A percentile compares a stretch with the other conserved stretches of the same genome.
These are phyloP conservation scores for Crithidia brevicula DNA, from an alignment of 208 protist species.

Conservation along the genomic window DNA sequence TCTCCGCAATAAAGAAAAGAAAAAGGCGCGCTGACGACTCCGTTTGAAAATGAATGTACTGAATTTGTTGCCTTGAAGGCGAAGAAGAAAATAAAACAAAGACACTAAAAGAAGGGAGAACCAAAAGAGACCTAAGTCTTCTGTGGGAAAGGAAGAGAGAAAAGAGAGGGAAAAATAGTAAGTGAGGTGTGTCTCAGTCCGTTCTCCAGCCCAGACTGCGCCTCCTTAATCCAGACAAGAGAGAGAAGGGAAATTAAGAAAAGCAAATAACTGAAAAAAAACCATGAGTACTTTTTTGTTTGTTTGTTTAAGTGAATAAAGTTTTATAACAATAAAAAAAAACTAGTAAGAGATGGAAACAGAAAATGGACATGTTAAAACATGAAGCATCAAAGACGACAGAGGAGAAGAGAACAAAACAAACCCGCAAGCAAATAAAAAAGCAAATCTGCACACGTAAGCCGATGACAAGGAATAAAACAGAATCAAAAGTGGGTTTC, in stretches of 20 bases:
- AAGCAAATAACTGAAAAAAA: not conserved
- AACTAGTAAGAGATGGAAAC: conserved; percentile 9
- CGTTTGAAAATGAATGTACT: no score
- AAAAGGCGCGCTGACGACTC: no score
- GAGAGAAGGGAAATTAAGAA: conserved; percentile 8
- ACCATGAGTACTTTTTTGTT: not conserved
- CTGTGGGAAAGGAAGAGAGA: not conserved
- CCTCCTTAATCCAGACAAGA: conserved; percentile 14
- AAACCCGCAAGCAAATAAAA: conserved; percentile 7
- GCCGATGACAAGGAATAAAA: not conserved
- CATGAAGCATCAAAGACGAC: not conserved
- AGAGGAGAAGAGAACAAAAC: conserved; percentile 6
- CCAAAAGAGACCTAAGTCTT: no score
- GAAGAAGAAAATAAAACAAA: no score
- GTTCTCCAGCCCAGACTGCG: not conserved
- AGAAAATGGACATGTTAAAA: not conserved
- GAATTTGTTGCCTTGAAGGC: no score
- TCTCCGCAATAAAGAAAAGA: no score
- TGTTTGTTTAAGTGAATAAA: not conserved
- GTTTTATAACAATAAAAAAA: conserved; percentile 5
- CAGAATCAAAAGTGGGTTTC: no score
- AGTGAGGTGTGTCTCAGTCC: not conserved
- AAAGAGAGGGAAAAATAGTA: conserved; percentile 18
- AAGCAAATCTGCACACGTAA: conserved; percentile 4
- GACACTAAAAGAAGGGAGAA: conserved; percentile 14